Base-by-base conservation (phyloP, 2,329 filamentous ascomycete genomes). In the Fusarium sp. region DNA sequence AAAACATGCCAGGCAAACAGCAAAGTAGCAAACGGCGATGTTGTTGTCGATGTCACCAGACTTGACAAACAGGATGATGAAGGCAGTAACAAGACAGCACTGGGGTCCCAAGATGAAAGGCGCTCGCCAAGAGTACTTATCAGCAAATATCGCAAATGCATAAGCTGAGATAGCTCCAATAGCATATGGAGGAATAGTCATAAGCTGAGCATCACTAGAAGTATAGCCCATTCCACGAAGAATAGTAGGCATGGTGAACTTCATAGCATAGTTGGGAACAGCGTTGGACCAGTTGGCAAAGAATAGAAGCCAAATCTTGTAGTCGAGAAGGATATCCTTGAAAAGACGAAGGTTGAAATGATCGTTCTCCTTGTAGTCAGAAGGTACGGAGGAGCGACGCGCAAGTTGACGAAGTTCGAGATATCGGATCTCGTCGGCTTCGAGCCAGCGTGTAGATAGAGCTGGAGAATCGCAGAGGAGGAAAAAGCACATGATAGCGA, bases 231-330 rank as follows among this genome's bases (percentile, higher is more conserved):
- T 81, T 9, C 77, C 77, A 13, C 76, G 74, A 42, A 83, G 79
- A 34, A 83, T 82, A 7, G 78, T 76, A 2, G 82, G 77, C 76
- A 78, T 78, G 1, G 76, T 76, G 45, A 79, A 78, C 60, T 79
- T 79, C 63, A 78, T 74, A 40, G 73, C 77, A 28, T 78, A 78
- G 48, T 77, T 77, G 0, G 77, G 75, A 2, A 80, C 79, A 0
- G 81, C 76, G 47, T 83, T 83, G 21, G 78, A 82, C 78, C 79
- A 82, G 70, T 80, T 83, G 53, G 79, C 78, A 20, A 85, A 74
- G 23, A 82, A 80, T 9, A 86, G 65, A 12, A 80, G 72, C 62
- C 79, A 81, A 16, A 81, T 82, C 72, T 86, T 84, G 79, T 82
- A 85, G 70, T 86, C 84, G 8, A 75, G 76, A 1, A 85, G 55